These are phyloP conservation scores for Calycina marina DNA, from an alignment of 2,329 filamentous ascomycete genomes.

Conservation along the genomic window DNA sequence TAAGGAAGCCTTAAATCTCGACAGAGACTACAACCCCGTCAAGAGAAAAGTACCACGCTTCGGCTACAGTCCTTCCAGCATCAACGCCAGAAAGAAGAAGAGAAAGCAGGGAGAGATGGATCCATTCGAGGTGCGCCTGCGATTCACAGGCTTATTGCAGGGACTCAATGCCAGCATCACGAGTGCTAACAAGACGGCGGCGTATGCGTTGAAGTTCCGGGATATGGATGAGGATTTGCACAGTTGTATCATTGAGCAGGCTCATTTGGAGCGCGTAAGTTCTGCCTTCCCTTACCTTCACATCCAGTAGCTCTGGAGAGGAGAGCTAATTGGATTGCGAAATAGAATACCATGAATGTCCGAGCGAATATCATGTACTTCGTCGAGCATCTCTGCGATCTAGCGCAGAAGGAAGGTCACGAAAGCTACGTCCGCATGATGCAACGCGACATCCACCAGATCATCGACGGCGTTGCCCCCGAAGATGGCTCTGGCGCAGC, in stretches of 20 bases:
- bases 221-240: conserved; percentile 97
- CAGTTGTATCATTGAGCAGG: conserved; percentile 91
- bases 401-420: conserved; percentile 45
- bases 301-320: background rate
- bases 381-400: conserved; percentile 83
- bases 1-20: too few species aligned
- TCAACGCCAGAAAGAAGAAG: conserved; percentile 2
- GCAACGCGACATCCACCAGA: conserved; percentile 77
- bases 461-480: conserved; percentile 85
- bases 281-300: too few species aligned
- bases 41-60: too few species aligned
- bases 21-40: too few species aligned
- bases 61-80: too few species aligned
- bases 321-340: background rate
- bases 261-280: conserved; percentile 65
- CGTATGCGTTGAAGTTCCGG: conserved; percentile 85
- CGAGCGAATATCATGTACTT: conserved; percentile 99
- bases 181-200: conserved; percentile 80
- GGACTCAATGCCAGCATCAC: conserved; percentile 83
- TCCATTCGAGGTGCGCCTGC: conserved; percentile 96
- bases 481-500: conserved; percentile 77
- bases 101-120: conserved; percentile 27
- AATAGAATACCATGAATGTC: conserved; percentile 84
- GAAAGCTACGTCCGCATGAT: conserved; percentile 84
- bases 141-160: conserved; percentile 81